Base-by-base conservation (phyloP, 306 rosid species). In the Luffa acutangula region DNA sequence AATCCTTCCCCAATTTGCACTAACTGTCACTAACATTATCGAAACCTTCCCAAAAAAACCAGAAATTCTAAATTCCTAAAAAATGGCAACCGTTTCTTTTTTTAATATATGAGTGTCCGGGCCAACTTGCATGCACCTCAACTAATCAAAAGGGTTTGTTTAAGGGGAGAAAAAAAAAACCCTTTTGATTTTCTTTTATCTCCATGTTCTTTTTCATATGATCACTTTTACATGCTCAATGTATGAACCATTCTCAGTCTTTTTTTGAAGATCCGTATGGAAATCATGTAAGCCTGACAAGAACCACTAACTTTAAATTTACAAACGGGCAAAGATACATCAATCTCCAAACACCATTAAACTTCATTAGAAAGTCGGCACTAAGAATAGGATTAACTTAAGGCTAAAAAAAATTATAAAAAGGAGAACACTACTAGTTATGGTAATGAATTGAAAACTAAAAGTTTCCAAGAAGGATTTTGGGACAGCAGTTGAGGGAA, bases 161-260 rank as follows among this genome's bases (percentile, higher is more conserved):
- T 25, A 25, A 25, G 31, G 31, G 31, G 31, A 25, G 31, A 25
- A 25, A 25, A 25, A 25, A 25, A 25, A 25, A 25, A 25, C 0
- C 42, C 77, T 48, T n/a, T 51, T 33, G 60, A 54, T 74, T 74
- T 74, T 51, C 78, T 74, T 49, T 51, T 49, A 74, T 36, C 45
- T 74, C 78, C 42, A 20, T 41, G 33, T 66, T 66, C 15, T 25
- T 37, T 66, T 66, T 18, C 42, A 33, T n/a, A 15, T 7, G 9
- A 14, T 66, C 73, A 66, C 21, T 66, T 64, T 66, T 66, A 39
- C 49, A 66, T 66, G 59, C 77, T 72, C 46, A 33, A 74, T n/a
- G 51, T 3, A 66, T 17, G 74, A 7, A 14, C 48, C 36, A 71
- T 71, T 71, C 77, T 10, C n/a, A 12, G 46, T 58, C 14, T 70